Percentiles rank a stretch among this genome's conserved stretches.
Evolutionary conservation across 805 yeast species (phyloP).

Genomic region (Vanderwaltozyma tropicalis): DNA sequence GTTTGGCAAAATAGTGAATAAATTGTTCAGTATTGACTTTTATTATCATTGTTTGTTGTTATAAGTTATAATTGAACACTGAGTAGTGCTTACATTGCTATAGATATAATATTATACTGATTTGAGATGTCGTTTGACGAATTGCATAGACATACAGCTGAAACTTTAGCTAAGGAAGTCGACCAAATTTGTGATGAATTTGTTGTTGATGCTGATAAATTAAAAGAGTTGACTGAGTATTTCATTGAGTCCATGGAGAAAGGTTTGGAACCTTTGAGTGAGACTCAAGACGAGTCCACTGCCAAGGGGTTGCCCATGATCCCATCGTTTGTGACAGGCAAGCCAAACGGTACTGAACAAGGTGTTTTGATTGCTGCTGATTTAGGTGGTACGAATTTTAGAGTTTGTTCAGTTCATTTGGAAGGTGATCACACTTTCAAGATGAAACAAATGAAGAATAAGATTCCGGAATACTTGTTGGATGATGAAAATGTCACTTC

Average conservation of each 20-base stretch:
- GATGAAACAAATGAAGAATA: constrained; percentile 63
- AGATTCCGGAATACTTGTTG: constrained; percentile 72
- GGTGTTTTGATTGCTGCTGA: constrained; percentile 87
- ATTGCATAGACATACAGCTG: constrained; percentile 17
- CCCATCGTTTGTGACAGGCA: constrained; percentile 76
- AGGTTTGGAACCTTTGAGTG: constrained; percentile 35
- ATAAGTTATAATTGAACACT: too few species aligned
- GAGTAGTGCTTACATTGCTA: not conserved
- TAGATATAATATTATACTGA: not conserved
- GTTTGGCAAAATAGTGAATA: too few species aligned
- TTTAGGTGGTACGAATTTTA: constrained; percentile 90
- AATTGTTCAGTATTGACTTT: too few species aligned
- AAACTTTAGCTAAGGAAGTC: constrained; percentile 18
- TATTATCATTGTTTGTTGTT: too few species aligned
- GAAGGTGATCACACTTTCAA: constrained; percentile 68
- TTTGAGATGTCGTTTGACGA: constrained; percentile 24
- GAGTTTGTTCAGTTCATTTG: constrained; percentile 80
- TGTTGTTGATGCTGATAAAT: constrained; percentile 16
- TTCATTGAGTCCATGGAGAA: constrained; percentile 51
- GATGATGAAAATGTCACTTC: constrained; percentile 40
- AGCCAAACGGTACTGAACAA: constrained; percentile 80
- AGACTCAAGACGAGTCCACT: constrained; percentile 24
- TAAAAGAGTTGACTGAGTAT: constrained; percentile 32
- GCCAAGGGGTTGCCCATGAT: constrained; percentile 67
- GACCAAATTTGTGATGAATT: constrained; percentile 22